Conservation (phyloP, 2,329 filamentous ascomycete genomes). For the Berkeleyomyces rouxiae region DNA sequence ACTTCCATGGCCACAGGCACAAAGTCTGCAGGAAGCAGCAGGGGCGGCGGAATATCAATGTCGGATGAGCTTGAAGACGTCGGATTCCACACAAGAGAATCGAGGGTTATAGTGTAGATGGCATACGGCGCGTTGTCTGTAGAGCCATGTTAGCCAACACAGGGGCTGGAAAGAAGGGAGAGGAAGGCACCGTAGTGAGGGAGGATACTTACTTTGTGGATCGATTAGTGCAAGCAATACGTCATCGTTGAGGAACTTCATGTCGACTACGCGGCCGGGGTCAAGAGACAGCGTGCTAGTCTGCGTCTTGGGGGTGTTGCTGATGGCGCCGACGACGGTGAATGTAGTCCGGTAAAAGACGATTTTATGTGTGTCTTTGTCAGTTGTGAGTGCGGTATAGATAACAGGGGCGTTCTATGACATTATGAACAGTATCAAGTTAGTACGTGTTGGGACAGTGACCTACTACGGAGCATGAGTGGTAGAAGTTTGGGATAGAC, state of each 20-base stretch:
- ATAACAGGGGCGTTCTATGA: conserved; percentile 10
- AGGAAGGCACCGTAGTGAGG: neutral
- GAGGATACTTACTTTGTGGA: conserved; percentile 21
- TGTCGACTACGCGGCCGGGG: conserved; percentile 35
- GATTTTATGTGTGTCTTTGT: conserved; percentile 25
- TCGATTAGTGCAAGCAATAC: conserved; percentile 43
- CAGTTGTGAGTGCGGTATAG: neutral
- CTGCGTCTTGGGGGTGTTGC: conserved; percentile 25
- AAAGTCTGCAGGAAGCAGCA: conserved; percentile 19
- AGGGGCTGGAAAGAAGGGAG: neutral
- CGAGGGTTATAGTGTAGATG: conserved; percentile 10
- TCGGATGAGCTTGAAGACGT: neutral
- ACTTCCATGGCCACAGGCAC: conserved; percentile 35
- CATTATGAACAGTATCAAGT: conserved; percentile 24
- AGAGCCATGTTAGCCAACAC: neutral
- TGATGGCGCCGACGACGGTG: conserved; percentile 42
- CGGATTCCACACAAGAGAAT: conserved; percentile 3
- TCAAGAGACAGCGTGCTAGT: conserved; percentile 27
- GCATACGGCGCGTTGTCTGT: conserved; percentile 1
- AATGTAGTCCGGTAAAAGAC: conserved; percentile 39
- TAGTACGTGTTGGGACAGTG: too few species aligned
- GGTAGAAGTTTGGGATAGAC: neutral
- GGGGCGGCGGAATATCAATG: neutral
- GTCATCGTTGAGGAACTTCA: conserved; percentile 50
- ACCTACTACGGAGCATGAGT: too few species aligned